Evolutionary conservation across 495 filamentous ascomycete species (phyloP), one percentile per base, ranked within the genome.

Genomic region (Parathielavia appendiculata): DNA sequence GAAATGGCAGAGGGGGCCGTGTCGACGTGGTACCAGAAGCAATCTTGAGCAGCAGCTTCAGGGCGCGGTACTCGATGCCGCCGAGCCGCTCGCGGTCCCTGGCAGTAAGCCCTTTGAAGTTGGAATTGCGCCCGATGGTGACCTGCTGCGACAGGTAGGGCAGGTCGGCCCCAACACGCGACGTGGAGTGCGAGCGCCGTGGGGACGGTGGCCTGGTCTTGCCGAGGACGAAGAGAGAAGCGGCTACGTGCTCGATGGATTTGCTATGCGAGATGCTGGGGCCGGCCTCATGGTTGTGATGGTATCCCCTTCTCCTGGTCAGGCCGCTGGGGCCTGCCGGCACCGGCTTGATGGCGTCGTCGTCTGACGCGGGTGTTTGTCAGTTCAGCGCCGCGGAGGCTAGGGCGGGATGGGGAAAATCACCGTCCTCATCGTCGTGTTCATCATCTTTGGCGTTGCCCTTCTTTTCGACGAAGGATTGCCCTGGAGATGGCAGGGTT

Each of bases 71-170:
- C 72, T 96, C 91, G 52, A 95, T 92, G 11, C 91, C 91, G 11
- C 91, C 91, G 11, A 96, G 75, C 65, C 93, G 90, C 63, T 96
- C 88, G 55, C 90, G 80, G 68, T 96, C 91, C 51, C 86, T 86
- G 65, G 90, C 86, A 0, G 85, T 89, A 55, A 96, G 70, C 67
- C 89, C 87, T 14, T 92, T 75, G 63, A 96, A 97, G 30, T 86
- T 84, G 39, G 91, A 95, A 65, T 96, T 96, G 41, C 91, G 78
- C 14, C 88, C 90, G 35, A 95, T 75, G 0, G 91, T 97, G 7
- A 90, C 88, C 65, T 89, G 81, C 80, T 86, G 95, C 66, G 88
- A 93, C 17, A 97, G 78, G 70, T 96, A 97, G 1, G 92, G 91
- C 44, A 84, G 83, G 7, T 71, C 65, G 48, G 79, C 76, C 35